Base-by-base conservation (phyloP, 1,284 basidiomycete genomes). In the Ganoderma resinaceum region DNA sequence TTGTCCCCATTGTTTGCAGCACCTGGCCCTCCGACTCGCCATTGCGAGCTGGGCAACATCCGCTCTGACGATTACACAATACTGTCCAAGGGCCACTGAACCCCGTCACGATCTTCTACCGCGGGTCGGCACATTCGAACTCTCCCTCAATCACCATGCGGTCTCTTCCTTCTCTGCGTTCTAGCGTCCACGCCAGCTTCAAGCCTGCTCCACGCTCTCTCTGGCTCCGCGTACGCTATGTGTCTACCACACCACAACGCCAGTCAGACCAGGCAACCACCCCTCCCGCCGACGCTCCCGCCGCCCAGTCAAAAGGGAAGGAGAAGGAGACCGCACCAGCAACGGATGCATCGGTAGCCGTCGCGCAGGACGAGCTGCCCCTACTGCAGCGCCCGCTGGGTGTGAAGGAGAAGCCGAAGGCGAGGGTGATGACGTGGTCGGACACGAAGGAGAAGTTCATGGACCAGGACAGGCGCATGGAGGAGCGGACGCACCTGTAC, bases 401-500 rank as follows among this genome's bases (percentile, higher is more conserved):
- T 20, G 88, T 96, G 2, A 78, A 78, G 16, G 85, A 87, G 66
- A 84, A 81, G 26, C 95, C 91, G 1, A 86, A 83, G 8, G 86
- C 88, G 1, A 77, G 83, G 11, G 78, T 79, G 26, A 89, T 87
- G 77, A 87, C 90, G 37, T 88, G 90, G 84, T 82, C 85, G n/a
- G 87, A 96, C 68, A 87, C 83, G 70, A 86, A 88, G 70, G 89
- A 90, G 63, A 91, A 93, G 58, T 81, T 94, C 66, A 81, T 96
- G 76, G 89, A 96, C 76, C 85, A 88, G 73, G 91, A 95, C 55
- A 86, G 87, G 55, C 85, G 90, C 59, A 84, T 92, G 74, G 87
- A 89, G 52, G 91, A 95, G 76, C 83, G 95, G 63, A 85, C 88
- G 74, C 91, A 93, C 78, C 76, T 97, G 95, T 97, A 76, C 74